These are phyloP conservation scores for Neofusicoccum laricinum DNA, from an alignment of 2,329 filamentous ascomycete genomes.

Conservation along the genomic window DNA sequence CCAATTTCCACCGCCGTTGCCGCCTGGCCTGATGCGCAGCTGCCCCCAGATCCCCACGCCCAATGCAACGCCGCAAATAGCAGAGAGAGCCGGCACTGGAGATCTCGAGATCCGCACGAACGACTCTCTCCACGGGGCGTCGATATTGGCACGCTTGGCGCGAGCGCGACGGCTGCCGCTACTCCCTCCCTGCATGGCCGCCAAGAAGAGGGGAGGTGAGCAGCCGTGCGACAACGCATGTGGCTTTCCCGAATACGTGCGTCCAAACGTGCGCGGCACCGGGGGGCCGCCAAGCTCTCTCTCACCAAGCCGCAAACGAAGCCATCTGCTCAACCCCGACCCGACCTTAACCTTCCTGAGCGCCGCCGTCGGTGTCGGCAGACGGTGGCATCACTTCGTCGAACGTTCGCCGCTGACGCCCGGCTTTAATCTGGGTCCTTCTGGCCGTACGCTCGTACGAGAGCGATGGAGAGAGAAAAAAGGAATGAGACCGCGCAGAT, in stretches of 20 bases:
- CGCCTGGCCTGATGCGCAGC: background rate
- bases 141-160: background rate
- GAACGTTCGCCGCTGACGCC: too few species aligned
- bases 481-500: too few species aligned
- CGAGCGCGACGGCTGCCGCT: background rate
- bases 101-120: background rate
- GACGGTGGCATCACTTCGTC: background rate
- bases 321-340: background rate
- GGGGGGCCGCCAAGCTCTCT: too few species aligned
- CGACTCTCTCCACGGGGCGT: background rate
- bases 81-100: background rate
- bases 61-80: background rate
- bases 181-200: background rate
- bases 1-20: background rate
- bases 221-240: too few species aligned
- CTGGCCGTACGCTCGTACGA: too few species aligned
- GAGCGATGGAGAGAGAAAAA: too few species aligned
- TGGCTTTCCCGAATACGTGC: background rate
- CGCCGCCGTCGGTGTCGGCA: background rate
- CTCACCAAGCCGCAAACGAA: background rate
- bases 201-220: conserved; percentile 1
- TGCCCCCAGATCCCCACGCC: background rate
- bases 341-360: background rate
- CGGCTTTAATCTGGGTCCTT: too few species aligned
- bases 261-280: background rate